Percentiles rank a stretch among this genome's conserved stretches.
Evolutionary conservation across 169 alveolate species (phyloP).

Genomic region (Eimeria necatrix): DNA sequence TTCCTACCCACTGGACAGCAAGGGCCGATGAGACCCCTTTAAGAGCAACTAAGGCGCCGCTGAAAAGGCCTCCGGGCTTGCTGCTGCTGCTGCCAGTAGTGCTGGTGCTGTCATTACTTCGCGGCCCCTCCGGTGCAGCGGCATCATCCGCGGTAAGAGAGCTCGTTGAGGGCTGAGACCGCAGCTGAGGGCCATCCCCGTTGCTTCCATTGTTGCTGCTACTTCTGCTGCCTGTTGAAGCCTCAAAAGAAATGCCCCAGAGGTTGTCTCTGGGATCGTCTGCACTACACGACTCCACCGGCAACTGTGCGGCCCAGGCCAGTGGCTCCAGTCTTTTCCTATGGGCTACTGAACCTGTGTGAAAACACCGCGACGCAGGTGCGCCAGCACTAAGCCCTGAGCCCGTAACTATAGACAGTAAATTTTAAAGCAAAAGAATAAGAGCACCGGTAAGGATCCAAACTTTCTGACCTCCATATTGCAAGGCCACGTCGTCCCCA

Average conservation of each 20-base stretch:
- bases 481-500: constrained; percentile 52
- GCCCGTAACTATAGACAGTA: too few species aligned
- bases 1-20: constrained; percentile 9
- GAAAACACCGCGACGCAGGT: neutral
- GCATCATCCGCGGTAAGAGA: neutral
- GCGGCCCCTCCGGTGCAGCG: neutral
- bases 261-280: neutral
- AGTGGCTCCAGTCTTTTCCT: constrained; percentile 30
- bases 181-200: neutral
- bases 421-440: too few species aligned
- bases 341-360: constrained; percentile 37
- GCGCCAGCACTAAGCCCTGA: neutral
- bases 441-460: neutral
- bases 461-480: constrained; percentile 32
- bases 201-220: neutral
- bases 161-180: too few species aligned
- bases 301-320: constrained; percentile 37
- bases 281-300: neutral
- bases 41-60: neutral
- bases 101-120: neutral
- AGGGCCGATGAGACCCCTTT: neutral
- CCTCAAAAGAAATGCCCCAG: neutral
- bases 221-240: neutral
- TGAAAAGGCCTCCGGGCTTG: neutral
- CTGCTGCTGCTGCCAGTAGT: constrained; percentile 11